Base-by-base conservation (phyloP, 345 rosid genomes). In the Euphorbia tirucalli region DNA sequence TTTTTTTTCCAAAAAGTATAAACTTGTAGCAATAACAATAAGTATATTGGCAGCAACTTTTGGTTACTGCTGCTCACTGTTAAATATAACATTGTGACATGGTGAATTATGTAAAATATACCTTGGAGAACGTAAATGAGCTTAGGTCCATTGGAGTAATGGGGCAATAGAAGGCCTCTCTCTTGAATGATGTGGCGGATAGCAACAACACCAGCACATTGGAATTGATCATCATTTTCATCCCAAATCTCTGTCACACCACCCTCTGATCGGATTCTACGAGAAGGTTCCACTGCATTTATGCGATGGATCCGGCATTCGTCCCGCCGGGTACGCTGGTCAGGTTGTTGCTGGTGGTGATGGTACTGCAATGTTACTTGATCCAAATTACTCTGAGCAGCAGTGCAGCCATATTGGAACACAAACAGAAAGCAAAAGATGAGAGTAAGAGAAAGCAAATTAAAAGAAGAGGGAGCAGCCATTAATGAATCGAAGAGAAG, bases 221-320 rank as follows among this genome's bases (percentile, higher is more conserved):
- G 73, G 67, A 85, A 68, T 56, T 85, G 84, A 11, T 76, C 55
- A 7, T 79, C 72, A 24, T 71, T 68, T 65, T 75, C 81, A 37
- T 83, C 83, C 86, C 85, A 87, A 32, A 81, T 62, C 76, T 87
- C 84, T 11, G 82, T 71, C 49, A 61, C 44, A 9, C 89, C 83
- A 16, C 80, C 85, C 60, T 85, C 87, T 0, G 83, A 56, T 56
- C 24, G 30, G 14, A 22, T 7, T 28, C 31, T 56, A 3, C 31
- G n/a, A 9, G 61, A 56, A 1, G 61, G 61, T 16, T 56, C 61
- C 9, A 22, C 16, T 5, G 61, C 61, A 9, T 13, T 56, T 56
- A 56, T 24, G 61, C 61, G 16, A 7, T 25, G 14, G 31, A 56
- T 16, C 16, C 24, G 61, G 61, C 61, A 56, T 18, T 52, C 57